phyloP scores from a whole-genome alignment of 139 green algal genomes.

The Coelastrella sp. region DNA sequence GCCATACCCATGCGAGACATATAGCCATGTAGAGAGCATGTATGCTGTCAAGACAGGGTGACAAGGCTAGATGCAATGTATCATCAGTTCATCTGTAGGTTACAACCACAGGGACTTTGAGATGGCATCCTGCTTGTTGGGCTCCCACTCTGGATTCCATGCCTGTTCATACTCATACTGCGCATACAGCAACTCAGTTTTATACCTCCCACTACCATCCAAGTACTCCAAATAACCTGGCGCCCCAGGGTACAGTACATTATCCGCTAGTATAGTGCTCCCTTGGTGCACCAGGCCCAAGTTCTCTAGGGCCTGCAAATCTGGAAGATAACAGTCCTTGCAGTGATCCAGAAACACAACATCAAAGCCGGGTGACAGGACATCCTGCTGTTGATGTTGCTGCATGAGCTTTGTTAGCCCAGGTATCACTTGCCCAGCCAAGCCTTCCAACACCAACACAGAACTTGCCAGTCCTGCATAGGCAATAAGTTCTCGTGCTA shows the following conservation, averaged over 20 bases:
- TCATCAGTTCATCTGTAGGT: too few species aligned
- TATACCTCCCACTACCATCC: constrained; percentile 30
- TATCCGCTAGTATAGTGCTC: constrained; percentile 45
- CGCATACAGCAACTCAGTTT: constrained; percentile 27
- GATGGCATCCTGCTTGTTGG: constrained; percentile 41
- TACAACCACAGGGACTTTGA: constrained; percentile 24
- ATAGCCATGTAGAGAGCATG: too few species aligned
- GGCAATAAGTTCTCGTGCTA: constrained; percentile 8
- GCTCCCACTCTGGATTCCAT: constrained; percentile 46
- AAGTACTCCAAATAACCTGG: constrained; percentile 43
- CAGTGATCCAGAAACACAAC: constrained; percentile 52
- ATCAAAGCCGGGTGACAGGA: constrained; percentile 17
- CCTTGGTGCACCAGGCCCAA: constrained; percentile 32
- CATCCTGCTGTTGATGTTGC: constrained; percentile 28
- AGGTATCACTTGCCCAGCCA: constrained; percentile 15
- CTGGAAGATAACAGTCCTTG: constrained; percentile 50
- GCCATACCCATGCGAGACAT: too few species aligned
- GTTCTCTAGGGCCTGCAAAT: constrained; percentile 41
- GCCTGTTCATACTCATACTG: constrained; percentile 47
- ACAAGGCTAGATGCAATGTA: too few species aligned
- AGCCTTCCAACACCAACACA: constrained; percentile 6
- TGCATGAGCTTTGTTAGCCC: background rate
- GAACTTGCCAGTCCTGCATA: background rate
- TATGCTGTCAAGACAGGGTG: too few species aligned
- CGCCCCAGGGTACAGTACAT: constrained; percentile 42